phyloP scores from a whole-genome alignment of 2,329 filamentous ascomycete genomes.

The Alternaria metachromatica region DNA sequence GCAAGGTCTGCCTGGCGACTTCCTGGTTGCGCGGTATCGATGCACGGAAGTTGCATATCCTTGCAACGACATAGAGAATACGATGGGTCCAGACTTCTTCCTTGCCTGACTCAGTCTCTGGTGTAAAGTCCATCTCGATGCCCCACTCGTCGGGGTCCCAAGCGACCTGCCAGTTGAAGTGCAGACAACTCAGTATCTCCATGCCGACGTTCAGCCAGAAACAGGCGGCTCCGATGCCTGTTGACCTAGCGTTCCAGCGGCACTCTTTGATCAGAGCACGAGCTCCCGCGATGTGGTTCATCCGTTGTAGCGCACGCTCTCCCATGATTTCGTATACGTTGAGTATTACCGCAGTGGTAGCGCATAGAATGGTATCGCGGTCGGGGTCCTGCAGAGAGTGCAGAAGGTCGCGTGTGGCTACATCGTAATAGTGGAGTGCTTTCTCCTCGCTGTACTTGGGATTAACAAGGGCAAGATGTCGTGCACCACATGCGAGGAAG shows the following conservation, averaged over 20 bases:
- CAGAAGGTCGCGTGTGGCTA: slow-evolving; percentile 78
- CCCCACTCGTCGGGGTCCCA: slow-evolving; percentile 94
- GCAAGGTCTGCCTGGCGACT: slow-evolving; percentile 64
- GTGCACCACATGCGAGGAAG: slow-evolving; percentile 85
- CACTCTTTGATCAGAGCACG: slow-evolving; percentile 88
- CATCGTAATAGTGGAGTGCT: slow-evolving; percentile 83
- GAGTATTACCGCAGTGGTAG: slow-evolving; percentile 84
- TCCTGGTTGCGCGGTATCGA: slow-evolving; percentile 68
- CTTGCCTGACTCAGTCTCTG: slow-evolving; percentile 63
- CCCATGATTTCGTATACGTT: slow-evolving; percentile 96
- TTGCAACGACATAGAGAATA: slow-evolving; percentile 87
- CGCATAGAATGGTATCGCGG: slow-evolving; percentile 82
- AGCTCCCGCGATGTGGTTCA: slow-evolving; percentile 88
- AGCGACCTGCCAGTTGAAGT: slow-evolving; percentile 83
- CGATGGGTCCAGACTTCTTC: slow-evolving; percentile 89
- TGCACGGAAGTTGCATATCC: slow-evolving; percentile 83
- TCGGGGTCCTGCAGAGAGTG: slow-evolving; percentile 82
- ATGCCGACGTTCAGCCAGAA: slow-evolving; percentile 94
- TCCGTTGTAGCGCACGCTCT: slow-evolving; percentile 76
- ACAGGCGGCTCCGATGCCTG: slow-evolving; percentile 82
- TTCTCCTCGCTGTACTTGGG: slow-evolving; percentile 76
- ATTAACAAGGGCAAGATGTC: slow-evolving; percentile 77
- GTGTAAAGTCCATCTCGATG: slow-evolving; percentile 75
- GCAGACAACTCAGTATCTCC: slow-evolving; percentile 86
- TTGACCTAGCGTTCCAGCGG: slow-evolving; percentile 80